These are phyloP conservation scores for Coemansia sp. DNA, from an alignment of 192 early-diverging fungal genomes.

Conservation along the genomic window DNA sequence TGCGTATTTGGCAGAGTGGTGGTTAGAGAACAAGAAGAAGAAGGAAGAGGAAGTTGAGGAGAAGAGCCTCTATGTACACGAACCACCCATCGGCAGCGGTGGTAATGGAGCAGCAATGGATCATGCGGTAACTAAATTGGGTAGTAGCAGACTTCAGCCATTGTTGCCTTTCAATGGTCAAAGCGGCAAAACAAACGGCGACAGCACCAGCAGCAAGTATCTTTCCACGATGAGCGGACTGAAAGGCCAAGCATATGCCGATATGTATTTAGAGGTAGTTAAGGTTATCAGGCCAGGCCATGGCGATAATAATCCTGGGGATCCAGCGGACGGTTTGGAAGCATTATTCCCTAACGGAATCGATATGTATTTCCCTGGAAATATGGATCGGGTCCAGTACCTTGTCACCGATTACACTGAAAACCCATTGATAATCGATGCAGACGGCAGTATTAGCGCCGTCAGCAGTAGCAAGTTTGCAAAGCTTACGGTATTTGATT, in stretches of 20 bases:
- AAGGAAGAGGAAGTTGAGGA: too few species aligned
- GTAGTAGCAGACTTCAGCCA: too few species aligned
- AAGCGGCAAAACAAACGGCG: neutral
- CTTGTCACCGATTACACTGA: constrained; percentile 27
- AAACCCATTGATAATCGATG: constrained; percentile 1
- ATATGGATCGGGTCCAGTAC: constrained; percentile 8
- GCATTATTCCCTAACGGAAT: too few species aligned
- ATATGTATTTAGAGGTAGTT: constrained; percentile 21
- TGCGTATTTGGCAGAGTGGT: constrained; percentile 20
- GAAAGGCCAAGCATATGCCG: constrained; percentile 2
- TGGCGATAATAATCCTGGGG: neutral
- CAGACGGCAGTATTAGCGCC: neutral
- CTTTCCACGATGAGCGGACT: constrained; percentile 7
- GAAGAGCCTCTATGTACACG: too few species aligned
- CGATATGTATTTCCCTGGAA: neutral
- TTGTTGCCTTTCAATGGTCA: too few species aligned
- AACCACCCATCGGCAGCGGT: too few species aligned
- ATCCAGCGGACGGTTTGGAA: neutral
- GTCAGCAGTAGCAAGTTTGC: neutral
- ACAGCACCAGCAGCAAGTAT: constrained; percentile 1
- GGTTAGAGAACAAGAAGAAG: neutral
- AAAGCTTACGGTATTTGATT: constrained; percentile 17
- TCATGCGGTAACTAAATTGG: neutral
- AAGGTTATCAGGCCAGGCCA: constrained; percentile 2
- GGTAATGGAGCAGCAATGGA: neutral